Base-by-base conservation (phyloP, 805 yeast genomes). In the Cyberlindnera amylophila region DNA sequence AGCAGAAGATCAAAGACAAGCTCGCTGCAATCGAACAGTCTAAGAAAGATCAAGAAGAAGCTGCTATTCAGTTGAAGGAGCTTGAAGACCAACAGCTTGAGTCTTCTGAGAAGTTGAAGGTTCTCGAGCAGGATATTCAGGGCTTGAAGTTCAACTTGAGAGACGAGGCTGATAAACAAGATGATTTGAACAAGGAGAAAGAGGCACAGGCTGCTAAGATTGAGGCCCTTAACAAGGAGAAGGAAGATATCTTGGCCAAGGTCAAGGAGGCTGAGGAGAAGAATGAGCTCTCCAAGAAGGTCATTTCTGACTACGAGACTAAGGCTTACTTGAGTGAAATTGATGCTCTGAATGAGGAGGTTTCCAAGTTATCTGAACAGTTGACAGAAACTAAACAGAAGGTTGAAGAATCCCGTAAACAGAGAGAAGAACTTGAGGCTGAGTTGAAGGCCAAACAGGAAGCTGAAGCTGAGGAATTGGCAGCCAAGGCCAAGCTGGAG, bases 11-110 rank as follows among this genome's bases (percentile, higher is more conserved):
- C 36, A 31, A 40, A 18, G 42, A 42, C 14, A 55, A 55, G 36
- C 33, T 40, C 14, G 39, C 44, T 21, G 58, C 47, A 15, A 43
- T 57, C 40, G 57, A 55, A 17, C 41, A 46, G n/a, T 41, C 54
- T 11, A 53, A 55, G 42, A 37, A 30, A 12, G 45, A 43, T 11
- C 61, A 58, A 35, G 45, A 28, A 4, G 43, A 45, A 4, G 50
- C 51, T 26, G 39, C 49, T n/a, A 50, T 45, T 11, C 51, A 53
- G 19, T 39, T 58, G 39, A 45, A 53, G 44, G 55, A 50, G 29
- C 38, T 58, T 28, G 57, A 58, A 35, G 46, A 33, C 9, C 44
- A 49, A 31, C 59, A 57, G 38, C 45, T 47, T 17, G 57, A 53
- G 34, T 53, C 58, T 12, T 45, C 50, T 16, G 54, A 55, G 36